These are phyloP conservation scores for Flaveria trinervia DNA, from an alignment of 129 eudicot species.

Conservation along the genomic window DNA sequence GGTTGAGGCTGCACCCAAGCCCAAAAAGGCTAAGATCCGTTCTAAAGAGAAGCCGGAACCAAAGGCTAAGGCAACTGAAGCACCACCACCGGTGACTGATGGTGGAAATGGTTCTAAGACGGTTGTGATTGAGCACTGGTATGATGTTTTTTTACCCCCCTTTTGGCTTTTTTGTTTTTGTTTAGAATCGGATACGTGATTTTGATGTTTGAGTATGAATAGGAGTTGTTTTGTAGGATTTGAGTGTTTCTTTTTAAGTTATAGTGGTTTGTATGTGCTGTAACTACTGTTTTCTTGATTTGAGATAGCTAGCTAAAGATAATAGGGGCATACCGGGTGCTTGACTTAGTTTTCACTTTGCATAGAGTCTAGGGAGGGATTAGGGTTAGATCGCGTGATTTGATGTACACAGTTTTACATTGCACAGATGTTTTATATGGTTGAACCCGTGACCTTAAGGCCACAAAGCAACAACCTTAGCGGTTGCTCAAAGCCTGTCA, in stretches of 20 bases:
- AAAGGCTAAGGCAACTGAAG: conserved; percentile 27
- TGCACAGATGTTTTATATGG: too few species aligned
- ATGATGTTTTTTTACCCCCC: neutral
- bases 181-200: neutral
- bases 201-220: neutral
- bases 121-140: conserved; percentile 59
- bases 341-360: too few species aligned
- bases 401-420: too few species aligned
- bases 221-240: neutral
- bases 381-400: too few species aligned
- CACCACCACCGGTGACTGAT: neutral
- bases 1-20: conserved; percentile 24
- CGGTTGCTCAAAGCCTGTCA: too few species aligned
- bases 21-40: conserved; percentile 29
- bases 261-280: neutral
- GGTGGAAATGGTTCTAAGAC: conserved; percentile 36
- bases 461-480: too few species aligned
- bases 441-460: too few species aligned
- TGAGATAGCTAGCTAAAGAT: too few species aligned
- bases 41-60: conserved; percentile 22
- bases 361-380: too few species aligned
- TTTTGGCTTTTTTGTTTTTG: neutral
- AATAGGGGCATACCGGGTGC: too few species aligned
- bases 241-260: neutral
- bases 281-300: neutral